Base-by-base conservation (phyloP, 257 asterid genomes). In the Gentiana dahurica region DNA sequence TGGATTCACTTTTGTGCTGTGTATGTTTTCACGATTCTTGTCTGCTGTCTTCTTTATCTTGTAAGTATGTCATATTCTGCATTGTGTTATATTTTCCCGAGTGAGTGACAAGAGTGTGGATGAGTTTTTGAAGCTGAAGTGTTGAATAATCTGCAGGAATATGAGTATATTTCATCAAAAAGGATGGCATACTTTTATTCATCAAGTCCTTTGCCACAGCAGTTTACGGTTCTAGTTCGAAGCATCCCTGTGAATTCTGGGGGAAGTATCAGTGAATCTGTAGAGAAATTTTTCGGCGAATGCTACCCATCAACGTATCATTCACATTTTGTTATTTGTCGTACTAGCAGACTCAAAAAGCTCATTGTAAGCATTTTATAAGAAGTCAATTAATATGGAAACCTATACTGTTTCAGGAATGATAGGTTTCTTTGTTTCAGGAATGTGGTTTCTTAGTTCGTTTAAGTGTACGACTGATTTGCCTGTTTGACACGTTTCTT, bases 1-100 rank as follows among this genome's bases (percentile, higher is more conserved):
- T 92, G 99, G 99, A 73, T 92, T 74, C 99, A 92, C 80, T 92
- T 87, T 75, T 70, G 76, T 64, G 97, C 97, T 55, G 78, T 85
- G 51, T 92, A 88, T 73, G 53, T 77, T 60, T 80, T 92, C 95
- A 85, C 99, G 34, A 92, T 84, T 55, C 84, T 83, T 58, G 97
- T 88, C 71, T 92, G 99, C 87, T 92, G 81, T 77, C 89, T 81
- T 72, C 99, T 92, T 67, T 92, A 92, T 78, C 67, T 52, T 63
- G 99, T 85, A 76, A 88, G 99, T 86, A 64, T 59, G 68, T 65
- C 64, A 33, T 65, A 34, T 49, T 13, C 59, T 62, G 52, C 34
- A 41, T 49, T 54, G 49, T 58, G 64, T 54, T 45, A 13, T 1
- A 52, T 46, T 36, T 55, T 51, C 64, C 61, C 58, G 51, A 57